Evolutionary conservation across 202 grass and related monocot species (phyloP).

Genomic region (Zoysia matrella): DNA sequence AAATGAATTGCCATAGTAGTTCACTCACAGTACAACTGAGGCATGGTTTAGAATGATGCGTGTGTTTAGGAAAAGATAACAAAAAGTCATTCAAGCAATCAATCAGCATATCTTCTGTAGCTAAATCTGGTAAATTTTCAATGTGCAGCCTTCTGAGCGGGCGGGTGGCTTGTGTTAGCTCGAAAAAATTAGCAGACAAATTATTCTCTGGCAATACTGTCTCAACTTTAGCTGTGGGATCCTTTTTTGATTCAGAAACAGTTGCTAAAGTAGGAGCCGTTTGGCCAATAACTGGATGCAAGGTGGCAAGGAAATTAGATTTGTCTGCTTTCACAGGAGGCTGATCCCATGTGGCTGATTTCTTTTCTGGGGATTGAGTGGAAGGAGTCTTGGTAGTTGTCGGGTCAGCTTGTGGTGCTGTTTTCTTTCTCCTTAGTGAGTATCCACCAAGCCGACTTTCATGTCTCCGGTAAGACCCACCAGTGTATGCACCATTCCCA

Average conservation of each 20-base stretch:
- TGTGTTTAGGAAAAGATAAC: slow-evolving; percentile 49
- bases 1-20: slow-evolving; percentile 26
- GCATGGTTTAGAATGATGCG: slow-evolving; percentile 76
- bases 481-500: slow-evolving; percentile 54
- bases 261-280: slow-evolving; percentile 39
- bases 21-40: slow-evolving; percentile 79
- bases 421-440: slow-evolving; percentile 87
- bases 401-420: slow-evolving; percentile 42
- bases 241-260: slow-evolving; percentile 22
- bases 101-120: slow-evolving; percentile 76
- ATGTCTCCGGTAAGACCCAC: slow-evolving; percentile 57
- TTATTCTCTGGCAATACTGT: slow-evolving; percentile 51
- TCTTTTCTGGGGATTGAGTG: slow-evolving; percentile 70
- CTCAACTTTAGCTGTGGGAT: slow-evolving; percentile 37
- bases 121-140: slow-evolving; percentile 77
- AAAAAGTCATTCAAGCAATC: slow-evolving; percentile 86
- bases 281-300: slow-evolving; percentile 56
- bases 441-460: slow-evolving; percentile 76
- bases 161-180: slow-evolving; percentile 90
- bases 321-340: slow-evolving; percentile 58
- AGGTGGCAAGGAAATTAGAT: slow-evolving; percentile 46
- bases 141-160: slow-evolving; percentile 81
- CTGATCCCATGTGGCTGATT: slow-evolving; percentile 90
- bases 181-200: slow-evolving; percentile 68
- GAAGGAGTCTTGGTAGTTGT: slow-evolving; percentile 52